Percentiles rank a stretch among this genome's conserved stretches.
Conservation (phyloP, 345 rosid genomes). For the Corchorus olitorius region DNA sequence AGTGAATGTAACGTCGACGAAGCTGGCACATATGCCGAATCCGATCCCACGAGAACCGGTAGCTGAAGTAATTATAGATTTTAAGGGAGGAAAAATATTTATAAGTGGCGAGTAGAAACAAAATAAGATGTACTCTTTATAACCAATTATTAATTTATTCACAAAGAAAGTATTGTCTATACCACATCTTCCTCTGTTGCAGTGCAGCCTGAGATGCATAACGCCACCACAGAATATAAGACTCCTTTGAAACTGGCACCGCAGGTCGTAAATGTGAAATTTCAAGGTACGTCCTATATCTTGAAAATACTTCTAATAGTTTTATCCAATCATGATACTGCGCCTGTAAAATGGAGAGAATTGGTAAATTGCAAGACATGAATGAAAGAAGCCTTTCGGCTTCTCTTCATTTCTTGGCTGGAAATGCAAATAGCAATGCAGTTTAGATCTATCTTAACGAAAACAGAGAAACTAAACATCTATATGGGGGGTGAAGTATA, state of each 20-base stretch:
- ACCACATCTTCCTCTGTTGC: slow-evolving; percentile 89
- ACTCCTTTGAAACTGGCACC: slow-evolving; percentile 67
- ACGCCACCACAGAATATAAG: slow-evolving; percentile 77
- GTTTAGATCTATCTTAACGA: slow-evolving; percentile 1
- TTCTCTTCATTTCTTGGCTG: neutral
- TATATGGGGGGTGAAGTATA: slow-evolving; percentile 18
- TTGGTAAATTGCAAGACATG: slow-evolving; percentile 22
- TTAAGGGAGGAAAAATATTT: neutral
- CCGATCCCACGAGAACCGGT: slow-evolving; percentile 88
- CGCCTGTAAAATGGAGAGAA: slow-evolving; percentile 49
- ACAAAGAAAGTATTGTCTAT: slow-evolving; percentile 9
- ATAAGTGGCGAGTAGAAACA: neutral
- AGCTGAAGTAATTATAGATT: slow-evolving; percentile 48
- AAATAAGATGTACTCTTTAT: neutral
- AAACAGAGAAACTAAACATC: slow-evolving; percentile 10
- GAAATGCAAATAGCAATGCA: neutral
- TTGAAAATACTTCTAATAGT: slow-evolving; percentile 86
- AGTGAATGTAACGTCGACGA: slow-evolving; percentile 82
- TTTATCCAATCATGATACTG: slow-evolving; percentile 98
- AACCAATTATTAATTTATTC: neutral
- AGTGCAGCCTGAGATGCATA: slow-evolving; percentile 88
- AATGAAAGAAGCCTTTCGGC: neutral
- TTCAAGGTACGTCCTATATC: slow-evolving; percentile 78
- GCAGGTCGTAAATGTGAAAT: slow-evolving; percentile 88
- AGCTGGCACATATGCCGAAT: slow-evolving; percentile 76